Percentiles rank a stretch among this genome's conserved stretches.
These are phyloP conservation scores for Polyporus tsugae DNA, from an alignment of 1,284 basidiomycete species.

Conservation along the genomic window DNA sequence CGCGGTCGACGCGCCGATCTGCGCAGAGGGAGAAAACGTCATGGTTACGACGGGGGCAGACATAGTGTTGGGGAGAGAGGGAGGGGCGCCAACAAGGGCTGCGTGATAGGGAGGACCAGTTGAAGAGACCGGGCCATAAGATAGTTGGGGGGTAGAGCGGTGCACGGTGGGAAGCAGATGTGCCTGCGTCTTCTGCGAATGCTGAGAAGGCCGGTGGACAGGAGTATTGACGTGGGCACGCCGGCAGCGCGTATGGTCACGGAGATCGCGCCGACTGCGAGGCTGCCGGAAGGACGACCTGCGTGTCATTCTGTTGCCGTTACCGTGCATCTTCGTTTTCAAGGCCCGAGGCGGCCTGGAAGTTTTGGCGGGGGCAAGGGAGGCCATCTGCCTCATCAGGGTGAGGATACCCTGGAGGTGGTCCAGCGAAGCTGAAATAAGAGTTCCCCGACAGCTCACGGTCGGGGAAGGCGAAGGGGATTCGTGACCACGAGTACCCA, in stretches of 20 bases:
- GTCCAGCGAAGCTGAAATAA: background rate
- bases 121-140: constrained; percentile 25
- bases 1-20: constrained; percentile 17
- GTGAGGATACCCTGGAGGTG: background rate
- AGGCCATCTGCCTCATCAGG: constrained; percentile 6
- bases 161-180: constrained; percentile 22
- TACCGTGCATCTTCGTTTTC: constrained; percentile 13
- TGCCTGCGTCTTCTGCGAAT: constrained; percentile 27
- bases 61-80: constrained; percentile 24
- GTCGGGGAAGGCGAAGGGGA: background rate
- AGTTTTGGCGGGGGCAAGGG: background rate
- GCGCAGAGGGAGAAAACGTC: constrained; percentile 18
- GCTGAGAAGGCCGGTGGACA: constrained; percentile 29
- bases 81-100: constrained; percentile 14
- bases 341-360: constrained; percentile 11
- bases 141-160: constrained; percentile 25
- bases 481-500: background rate
- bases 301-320: constrained; percentile 15
- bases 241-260: constrained; percentile 26
- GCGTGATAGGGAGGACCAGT: constrained; percentile 9
- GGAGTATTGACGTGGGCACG: constrained; percentile 25
- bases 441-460: background rate
- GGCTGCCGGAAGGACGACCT: constrained; percentile 22
- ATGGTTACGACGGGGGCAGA: constrained; percentile 25
- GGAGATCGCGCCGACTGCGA: constrained; percentile 29